These are phyloP conservation scores for Glycyrrhiza uralensis DNA, from an alignment of 306 rosid genomes.

Conservation along the genomic window DNA sequence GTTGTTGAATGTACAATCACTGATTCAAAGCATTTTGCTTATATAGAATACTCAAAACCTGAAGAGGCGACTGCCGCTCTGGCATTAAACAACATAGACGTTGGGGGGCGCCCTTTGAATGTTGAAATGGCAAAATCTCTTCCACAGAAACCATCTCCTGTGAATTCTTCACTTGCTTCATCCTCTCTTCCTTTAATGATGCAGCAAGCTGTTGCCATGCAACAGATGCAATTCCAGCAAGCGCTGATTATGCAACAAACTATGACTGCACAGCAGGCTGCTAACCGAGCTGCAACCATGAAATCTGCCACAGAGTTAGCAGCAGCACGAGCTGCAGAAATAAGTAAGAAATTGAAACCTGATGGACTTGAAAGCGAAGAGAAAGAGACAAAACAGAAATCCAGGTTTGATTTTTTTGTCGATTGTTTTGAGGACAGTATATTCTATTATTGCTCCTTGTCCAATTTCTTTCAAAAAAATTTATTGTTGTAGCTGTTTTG, in stretches of 20 bases:
- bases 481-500: background rate
- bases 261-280: conserved; percentile 94
- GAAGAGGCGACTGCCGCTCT: conserved; percentile 90
- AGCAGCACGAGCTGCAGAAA: conserved; percentile 97
- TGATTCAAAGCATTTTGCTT: conserved; percentile 97
- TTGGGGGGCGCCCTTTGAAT: conserved; percentile 97
- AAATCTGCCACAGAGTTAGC: conserved; percentile 96
- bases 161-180: conserved; percentile 62
- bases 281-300: conserved; percentile 92
- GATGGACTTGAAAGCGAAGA: conserved; percentile 68
- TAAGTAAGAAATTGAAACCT: conserved; percentile 80
- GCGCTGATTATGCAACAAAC: conserved; percentile 94
- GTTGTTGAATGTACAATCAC: conserved; percentile 91
- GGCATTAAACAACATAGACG: conserved; percentile 91
- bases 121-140: conserved; percentile 99
- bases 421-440: background rate
- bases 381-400: conserved; percentile 55
- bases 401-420: conserved; percentile 55
- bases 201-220: conserved; percentile 99
- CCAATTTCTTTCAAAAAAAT: background rate
- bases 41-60: conserved; percentile 94
- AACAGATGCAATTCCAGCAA: conserved; percentile 99
- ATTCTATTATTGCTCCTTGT: background rate
- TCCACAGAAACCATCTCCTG: conserved; percentile 59
- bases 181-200: conserved; percentile 94